Percentiles rank a stretch among this genome's conserved stretches.
These are phyloP conservation scores for Aegilops sharonensis DNA, from an alignment of 176 grass and related monocot genomes.

Conservation along the genomic window DNA sequence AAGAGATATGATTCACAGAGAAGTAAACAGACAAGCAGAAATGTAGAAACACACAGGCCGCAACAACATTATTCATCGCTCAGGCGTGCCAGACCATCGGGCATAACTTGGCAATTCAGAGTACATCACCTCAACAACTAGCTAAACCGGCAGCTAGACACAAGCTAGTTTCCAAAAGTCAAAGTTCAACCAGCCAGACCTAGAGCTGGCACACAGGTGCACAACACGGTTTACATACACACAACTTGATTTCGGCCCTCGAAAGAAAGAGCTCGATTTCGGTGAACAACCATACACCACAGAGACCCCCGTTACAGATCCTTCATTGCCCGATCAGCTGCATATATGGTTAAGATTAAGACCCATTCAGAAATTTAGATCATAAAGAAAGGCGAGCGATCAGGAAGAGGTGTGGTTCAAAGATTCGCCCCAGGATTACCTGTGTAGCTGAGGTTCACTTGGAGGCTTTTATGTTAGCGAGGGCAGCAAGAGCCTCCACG, in stretches of 20 bases:
- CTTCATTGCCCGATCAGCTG: constrained; percentile 19
- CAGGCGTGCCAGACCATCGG: neutral
- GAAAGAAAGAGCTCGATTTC: neutral
- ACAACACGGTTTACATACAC: constrained; percentile 10
- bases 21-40: neutral
- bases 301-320: neutral
- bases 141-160: constrained; percentile 25
- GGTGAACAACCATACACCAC: neutral
- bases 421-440: constrained; percentile 6
- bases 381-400: neutral
- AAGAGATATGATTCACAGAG: neutral
- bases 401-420: constrained; percentile 4
- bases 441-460: constrained; percentile 46
- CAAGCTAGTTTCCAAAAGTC: neutral
- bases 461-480: constrained; percentile 48
- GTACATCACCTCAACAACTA: constrained; percentile 10
- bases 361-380: neutral
- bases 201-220: neutral
- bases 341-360: neutral
- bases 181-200: neutral
- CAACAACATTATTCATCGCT: neutral
- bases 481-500: constrained; percentile 51
- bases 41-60: neutral
- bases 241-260: neutral
- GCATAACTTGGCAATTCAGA: constrained; percentile 6